phyloP scores from a whole-genome alignment of 2,329 filamentous ascomycete species.

The Monosporascus sp. region DNA sequence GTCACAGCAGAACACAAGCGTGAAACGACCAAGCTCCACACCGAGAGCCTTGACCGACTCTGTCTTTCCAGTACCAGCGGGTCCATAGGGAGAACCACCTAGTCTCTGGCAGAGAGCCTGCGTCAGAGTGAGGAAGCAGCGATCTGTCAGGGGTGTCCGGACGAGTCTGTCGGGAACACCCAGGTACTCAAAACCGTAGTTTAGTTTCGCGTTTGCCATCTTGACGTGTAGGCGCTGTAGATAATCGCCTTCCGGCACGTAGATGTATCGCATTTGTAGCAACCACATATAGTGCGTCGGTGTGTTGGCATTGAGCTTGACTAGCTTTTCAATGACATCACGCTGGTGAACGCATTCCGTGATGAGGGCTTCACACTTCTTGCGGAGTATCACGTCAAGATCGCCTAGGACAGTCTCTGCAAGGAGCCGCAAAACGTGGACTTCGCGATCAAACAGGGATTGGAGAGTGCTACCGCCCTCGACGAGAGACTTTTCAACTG shows the following conservation, averaged over 20 bases:
- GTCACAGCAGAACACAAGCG: constrained; percentile 98
- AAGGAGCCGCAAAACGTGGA: constrained; percentile 78
- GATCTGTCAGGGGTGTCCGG: constrained; percentile 91
- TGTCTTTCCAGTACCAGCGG: constrained; percentile 96
- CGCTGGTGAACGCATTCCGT: constrained; percentile 98
- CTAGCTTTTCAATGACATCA: constrained; percentile 84
- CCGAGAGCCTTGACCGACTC: constrained; percentile 98
- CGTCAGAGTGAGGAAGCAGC: constrained; percentile 96
- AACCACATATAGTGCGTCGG: constrained; percentile 88
- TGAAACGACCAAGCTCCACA: constrained; percentile 94
- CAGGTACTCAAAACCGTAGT: constrained; percentile 97
- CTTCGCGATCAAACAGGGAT: constrained; percentile 72
- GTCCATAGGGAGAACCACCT: constrained; percentile 94
- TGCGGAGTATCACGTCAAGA: constrained; percentile 77
- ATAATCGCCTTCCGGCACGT: constrained; percentile 74
- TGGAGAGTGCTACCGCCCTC: constrained; percentile 67
- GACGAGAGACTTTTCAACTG: constrained; percentile 72
- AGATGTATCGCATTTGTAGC: constrained; percentile 94
- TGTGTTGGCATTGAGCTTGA: constrained; percentile 67
- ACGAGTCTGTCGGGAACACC: constrained; percentile 95
- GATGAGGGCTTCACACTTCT: constrained; percentile 98
- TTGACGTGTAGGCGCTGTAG: constrained; percentile 80
- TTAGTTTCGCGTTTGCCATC: constrained; percentile 94
- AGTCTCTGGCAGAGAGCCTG: constrained; percentile 93
- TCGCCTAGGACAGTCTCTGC: constrained; percentile 88